A percentile compares a stretch with the other conserved stretches of the same genome.
phyloP scores from a whole-genome alignment of 768 basidiomycete species.

The Symmetrospora coprosmae region DNA sequence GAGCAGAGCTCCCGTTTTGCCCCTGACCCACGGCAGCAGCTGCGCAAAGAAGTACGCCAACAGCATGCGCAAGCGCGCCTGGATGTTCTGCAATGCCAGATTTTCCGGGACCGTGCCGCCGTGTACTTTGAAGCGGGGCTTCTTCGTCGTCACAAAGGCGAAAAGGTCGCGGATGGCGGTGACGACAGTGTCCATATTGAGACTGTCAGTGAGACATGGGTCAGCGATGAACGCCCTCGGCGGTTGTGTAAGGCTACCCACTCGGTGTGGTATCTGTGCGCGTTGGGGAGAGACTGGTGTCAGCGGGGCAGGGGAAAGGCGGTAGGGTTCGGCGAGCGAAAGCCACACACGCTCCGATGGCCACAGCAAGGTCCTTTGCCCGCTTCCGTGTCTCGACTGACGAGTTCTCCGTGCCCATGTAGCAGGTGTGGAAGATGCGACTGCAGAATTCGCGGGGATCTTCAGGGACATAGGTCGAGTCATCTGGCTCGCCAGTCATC shows the following conservation, averaged over 20 bases:
- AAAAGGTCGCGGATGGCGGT: constrained; percentile 72
- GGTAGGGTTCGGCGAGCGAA: neutral
- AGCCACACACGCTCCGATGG: constrained; percentile 64
- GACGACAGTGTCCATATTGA: constrained; percentile 91
- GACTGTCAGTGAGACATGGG: constrained; percentile 75
- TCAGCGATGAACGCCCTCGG: neutral
- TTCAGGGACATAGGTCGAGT: constrained; percentile 65
- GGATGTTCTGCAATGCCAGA: constrained; percentile 91
- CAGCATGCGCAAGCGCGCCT: constrained; percentile 91
- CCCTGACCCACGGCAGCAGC: constrained; percentile 78
- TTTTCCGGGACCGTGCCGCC: constrained; percentile 82
- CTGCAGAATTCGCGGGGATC: constrained; percentile 75
- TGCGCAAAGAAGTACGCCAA: constrained; percentile 89
- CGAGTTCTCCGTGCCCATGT: constrained; percentile 98
- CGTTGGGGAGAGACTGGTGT: neutral
- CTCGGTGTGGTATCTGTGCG: constrained; percentile 10
- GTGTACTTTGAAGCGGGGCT: constrained; percentile 64
- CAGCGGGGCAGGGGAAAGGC: neutral
- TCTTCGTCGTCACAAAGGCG: constrained; percentile 57
- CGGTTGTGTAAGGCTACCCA: neutral
- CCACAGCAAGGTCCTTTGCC: constrained; percentile 70
- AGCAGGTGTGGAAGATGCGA: constrained; percentile 90
- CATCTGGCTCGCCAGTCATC: constrained; percentile 68
- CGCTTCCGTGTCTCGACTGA: constrained; percentile 67
- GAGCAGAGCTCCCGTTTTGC: constrained; percentile 66